phyloP scores from a whole-genome alignment of 495 filamentous ascomycete species.

The Penicillium malachiteum region DNA sequence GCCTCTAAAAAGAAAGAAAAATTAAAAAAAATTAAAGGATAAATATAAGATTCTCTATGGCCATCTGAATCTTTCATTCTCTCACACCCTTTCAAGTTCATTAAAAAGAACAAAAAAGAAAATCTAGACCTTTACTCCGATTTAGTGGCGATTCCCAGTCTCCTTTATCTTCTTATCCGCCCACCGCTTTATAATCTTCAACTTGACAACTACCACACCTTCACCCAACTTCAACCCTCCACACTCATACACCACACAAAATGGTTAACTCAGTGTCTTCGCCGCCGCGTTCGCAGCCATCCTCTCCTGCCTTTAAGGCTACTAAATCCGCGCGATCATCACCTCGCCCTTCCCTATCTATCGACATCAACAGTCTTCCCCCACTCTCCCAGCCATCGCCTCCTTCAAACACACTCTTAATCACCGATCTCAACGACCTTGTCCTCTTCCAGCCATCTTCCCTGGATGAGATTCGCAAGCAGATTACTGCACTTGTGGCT shows the following conservation, averaged over 20 bases:
- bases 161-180: slow-evolving; percentile 5
- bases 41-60: background rate
- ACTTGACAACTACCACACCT: background rate
- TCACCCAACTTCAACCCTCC: background rate
- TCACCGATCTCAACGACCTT: slow-evolving; percentile 78
- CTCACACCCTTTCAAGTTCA: background rate
- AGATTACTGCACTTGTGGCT: slow-evolving; percentile 63
- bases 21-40: background rate
- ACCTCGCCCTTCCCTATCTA: slow-evolving; percentile 58
- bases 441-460: slow-evolving; percentile 76
- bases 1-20: slow-evolving; percentile 1
- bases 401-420: slow-evolving; percentile 90
- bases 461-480: slow-evolving; percentile 70
- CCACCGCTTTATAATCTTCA: slow-evolving; percentile 1
- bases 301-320: background rate
- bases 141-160: slow-evolving; percentile 4
- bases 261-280: background rate
- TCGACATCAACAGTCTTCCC: slow-evolving; percentile 81
- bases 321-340: background rate
- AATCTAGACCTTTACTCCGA: slow-evolving; percentile 7
- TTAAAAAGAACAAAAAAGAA: background rate
- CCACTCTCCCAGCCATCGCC: slow-evolving; percentile 74
- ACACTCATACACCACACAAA: background rate
- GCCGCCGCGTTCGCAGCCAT: background rate
- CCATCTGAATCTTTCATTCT: background rate